Evolutionary conservation across 768 basidiomycete genomes (phyloP).

Genomic region (Multifurca ochricompacta): DNA sequence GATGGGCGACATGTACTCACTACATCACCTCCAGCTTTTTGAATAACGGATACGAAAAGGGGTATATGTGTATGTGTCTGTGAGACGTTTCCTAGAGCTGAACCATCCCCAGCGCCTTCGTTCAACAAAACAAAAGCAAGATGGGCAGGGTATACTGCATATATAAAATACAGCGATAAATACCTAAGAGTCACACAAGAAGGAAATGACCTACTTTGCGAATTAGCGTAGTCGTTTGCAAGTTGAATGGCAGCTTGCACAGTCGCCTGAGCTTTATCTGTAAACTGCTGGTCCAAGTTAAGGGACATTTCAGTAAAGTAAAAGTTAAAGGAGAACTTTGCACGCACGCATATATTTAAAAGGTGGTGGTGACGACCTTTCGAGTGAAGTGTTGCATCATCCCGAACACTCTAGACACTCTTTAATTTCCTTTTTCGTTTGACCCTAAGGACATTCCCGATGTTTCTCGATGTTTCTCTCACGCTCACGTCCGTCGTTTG

Average conservation of each 20-base stretch:
- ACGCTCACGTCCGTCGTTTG: not conserved
- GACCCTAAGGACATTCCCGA: not conserved
- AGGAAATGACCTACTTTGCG: conserved; percentile 49
- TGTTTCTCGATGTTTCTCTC: not conserved
- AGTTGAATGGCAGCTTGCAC: conserved; percentile 67
- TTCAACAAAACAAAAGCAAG: conserved; percentile 75
- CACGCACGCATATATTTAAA: not conserved
- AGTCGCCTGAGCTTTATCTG: conserved; percentile 72
- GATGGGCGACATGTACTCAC: conserved; percentile 38
- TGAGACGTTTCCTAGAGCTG: conserved; percentile 30
- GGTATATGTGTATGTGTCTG: conserved; percentile 37
- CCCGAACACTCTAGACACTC: conserved; percentile 1
- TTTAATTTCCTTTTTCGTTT: not conserved
- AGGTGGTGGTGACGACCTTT: no score
- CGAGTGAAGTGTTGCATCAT: not conserved
- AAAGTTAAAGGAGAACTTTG: conserved; percentile 26
- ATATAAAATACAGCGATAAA: not conserved
- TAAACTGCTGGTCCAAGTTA: conserved; percentile 59
- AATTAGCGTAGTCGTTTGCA: conserved; percentile 78
- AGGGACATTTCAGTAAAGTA: conserved; percentile 24
- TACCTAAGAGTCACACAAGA: not conserved
- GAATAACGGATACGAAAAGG: conserved; percentile 70
- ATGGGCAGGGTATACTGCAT: conserved; percentile 72
- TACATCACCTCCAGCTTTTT: conserved; percentile 79
- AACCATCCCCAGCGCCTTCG: conserved; percentile 40